phyloP scores from a whole-genome alignment of 108 stramenopile species.

The Cyclostephanos invisitatus region DNA sequence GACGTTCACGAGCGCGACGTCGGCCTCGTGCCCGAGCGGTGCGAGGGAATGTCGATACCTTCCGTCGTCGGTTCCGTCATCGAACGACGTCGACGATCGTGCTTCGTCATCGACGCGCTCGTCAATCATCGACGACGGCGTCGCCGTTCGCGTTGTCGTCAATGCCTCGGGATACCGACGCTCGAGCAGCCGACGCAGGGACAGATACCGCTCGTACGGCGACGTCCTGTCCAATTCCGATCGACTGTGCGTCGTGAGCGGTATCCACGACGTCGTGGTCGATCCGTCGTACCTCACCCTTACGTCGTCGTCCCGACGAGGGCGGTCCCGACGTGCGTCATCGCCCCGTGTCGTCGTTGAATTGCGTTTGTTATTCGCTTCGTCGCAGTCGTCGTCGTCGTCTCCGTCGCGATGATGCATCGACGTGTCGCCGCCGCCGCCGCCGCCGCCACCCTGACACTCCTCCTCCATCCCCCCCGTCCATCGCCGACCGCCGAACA shows the following conservation, averaged over 20 bases:
- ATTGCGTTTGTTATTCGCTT: not conserved
- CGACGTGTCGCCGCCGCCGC: not conserved
- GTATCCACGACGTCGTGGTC: slow-evolving; percentile 25
- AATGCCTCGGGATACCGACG: slow-evolving; percentile 29
- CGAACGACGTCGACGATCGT: not conserved
- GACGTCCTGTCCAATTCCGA: slow-evolving; percentile 29
- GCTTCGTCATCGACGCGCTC: not conserved
- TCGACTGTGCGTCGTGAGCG: slow-evolving; percentile 47
- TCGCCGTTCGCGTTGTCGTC: not conserved
- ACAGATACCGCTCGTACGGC: slow-evolving; percentile 42
- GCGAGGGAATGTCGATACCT: not conserved
- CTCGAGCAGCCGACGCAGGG: slow-evolving; percentile 34
- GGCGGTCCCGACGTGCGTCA: not conserved
- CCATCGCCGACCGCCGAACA: not conserved
- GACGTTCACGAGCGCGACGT: slow-evolving; percentile 26
- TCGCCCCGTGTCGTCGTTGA: not conserved
- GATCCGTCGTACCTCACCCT: not conserved
- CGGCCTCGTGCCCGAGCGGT: slow-evolving; percentile 17
- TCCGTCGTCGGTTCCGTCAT: not conserved
- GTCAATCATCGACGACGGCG: slow-evolving; percentile 1
- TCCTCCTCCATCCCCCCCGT: not conserved
- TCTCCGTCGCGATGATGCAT: not conserved
- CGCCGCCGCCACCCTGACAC: not conserved
- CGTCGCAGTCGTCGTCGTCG: not conserved
- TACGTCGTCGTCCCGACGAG: not conserved